Evolutionary conservation across 1,284 basidiomycete genomes (phyloP).

Genomic region (Laetiporus sulphureus): DNA sequence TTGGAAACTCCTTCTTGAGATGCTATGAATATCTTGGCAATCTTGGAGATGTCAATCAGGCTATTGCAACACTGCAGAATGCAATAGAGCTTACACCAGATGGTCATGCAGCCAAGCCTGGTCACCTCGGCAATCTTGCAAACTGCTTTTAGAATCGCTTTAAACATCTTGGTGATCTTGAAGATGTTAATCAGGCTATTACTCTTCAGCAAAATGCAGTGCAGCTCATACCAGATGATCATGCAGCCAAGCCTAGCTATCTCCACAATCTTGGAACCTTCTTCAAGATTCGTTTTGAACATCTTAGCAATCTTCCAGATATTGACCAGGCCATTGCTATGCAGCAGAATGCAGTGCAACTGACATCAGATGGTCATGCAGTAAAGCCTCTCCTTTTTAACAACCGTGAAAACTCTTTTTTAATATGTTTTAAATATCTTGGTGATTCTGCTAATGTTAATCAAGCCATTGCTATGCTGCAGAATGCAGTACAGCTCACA

Average conservation of each 20-base stretch:
- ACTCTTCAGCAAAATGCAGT: too few species aligned
- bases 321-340: not conserved
- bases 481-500: not conserved
- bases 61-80: not conserved
- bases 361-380: not conserved
- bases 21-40: not conserved
- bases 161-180: too few species aligned
- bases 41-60: not conserved
- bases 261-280: not conserved
- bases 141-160: too few species aligned
- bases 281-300: not conserved
- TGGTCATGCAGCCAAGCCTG: not conserved
- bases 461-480: not conserved
- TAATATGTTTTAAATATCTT: not conserved
- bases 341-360: not conserved
- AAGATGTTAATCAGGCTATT: too few species aligned
- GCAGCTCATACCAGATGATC: too few species aligned
- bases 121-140: too few species aligned
- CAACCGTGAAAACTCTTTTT: not conserved
- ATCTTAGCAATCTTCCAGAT: not conserved
- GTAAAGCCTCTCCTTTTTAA: not conserved
- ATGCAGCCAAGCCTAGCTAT: too few species aligned
- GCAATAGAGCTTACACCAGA: not conserved
- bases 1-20: too few species aligned
- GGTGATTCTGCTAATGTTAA: not conserved